Evolutionary conservation across 1,284 basidiomycete species (phyloP), one percentile per base, ranked within the genome.

Genomic region (Blastosporella zonata): DNA sequence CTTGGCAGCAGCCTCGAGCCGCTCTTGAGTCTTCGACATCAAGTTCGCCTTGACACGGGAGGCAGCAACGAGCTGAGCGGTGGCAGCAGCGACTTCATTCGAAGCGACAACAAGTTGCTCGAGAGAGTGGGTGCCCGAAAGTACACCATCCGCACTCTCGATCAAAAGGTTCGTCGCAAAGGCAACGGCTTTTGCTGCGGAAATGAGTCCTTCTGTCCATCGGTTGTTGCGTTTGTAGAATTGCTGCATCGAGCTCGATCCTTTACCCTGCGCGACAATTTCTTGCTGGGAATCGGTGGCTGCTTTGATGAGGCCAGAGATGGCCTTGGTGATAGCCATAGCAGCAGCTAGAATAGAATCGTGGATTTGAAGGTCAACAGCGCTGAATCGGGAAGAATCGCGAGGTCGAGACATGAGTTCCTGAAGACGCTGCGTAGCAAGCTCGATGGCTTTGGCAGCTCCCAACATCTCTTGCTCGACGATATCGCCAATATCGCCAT

Each of bases 221-320:
- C 97, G 84, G 71, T 99, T 98, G 83, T 99, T 97, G 55, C 90
- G 86, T 77, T 99, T 99, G 82, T 98, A 99, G 80, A 99, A 99
- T 63, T 98, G 96, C 69, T 97, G 93, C 17, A 77, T 83, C 20
- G 93, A 84, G 66, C 85, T 93, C 9, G 92, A 88, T 4, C 96
- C 96, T 67, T 85, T 90, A 55, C 97, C 97, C 70, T 96, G 87
- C 3, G 89, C 86, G 40, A 99, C 97, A 55, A 99, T 99, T 72
- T 99, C 97, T 66, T 97, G 85, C 69, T 99, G 97, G 39, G 91
- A 95, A 43, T 96, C 96, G 1, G 96, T 97, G 3, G 97, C 95
- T 4, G 96, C 95, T 65, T 90, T 82, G 64, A 99, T 99, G 53
- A 99, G 82, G 22, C 94, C 86, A 3, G 84, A 90, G 61, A 99